Percentiles rank a stretch among this genome's conserved stretches.
These are phyloP conservation scores for Fraxinus nigra DNA, from an alignment of 305 asterid genomes.

Conservation along the genomic window DNA sequence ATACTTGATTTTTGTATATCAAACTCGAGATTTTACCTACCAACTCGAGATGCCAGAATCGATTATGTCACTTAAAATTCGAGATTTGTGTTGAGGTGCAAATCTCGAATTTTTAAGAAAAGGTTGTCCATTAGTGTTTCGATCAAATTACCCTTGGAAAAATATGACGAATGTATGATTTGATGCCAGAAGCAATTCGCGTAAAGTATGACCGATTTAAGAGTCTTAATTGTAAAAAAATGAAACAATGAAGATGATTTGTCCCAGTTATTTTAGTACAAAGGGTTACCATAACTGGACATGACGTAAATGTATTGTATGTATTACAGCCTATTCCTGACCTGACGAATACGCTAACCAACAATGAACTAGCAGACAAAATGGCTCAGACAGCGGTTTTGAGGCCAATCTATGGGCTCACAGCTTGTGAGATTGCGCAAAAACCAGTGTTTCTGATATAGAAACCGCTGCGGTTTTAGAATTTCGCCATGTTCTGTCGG, in stretches of 20 bases:
- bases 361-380: neutral
- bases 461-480: neutral
- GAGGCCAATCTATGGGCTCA: neutral
- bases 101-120: neutral
- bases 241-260: neutral
- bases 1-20: neutral
- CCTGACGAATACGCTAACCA: neutral
- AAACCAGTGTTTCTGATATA: neutral
- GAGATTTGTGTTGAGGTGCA: neutral
- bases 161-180: no score
- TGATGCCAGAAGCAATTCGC: neutral
- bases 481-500: neutral
- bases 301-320: neutral
- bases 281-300: neutral
- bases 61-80: neutral
- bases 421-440: neutral
- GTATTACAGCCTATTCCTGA: neutral
- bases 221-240: neutral
- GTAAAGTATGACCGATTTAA: neutral
- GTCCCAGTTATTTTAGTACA: neutral
- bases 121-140: neutral
- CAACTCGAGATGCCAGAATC: no score
- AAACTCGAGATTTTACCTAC: neutral
- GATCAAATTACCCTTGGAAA: neutral
- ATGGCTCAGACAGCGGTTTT: neutral